Evolutionary conservation across 2,329 filamentous ascomycete genomes (phyloP).

Genomic region (Fusarium sp.): DNA sequence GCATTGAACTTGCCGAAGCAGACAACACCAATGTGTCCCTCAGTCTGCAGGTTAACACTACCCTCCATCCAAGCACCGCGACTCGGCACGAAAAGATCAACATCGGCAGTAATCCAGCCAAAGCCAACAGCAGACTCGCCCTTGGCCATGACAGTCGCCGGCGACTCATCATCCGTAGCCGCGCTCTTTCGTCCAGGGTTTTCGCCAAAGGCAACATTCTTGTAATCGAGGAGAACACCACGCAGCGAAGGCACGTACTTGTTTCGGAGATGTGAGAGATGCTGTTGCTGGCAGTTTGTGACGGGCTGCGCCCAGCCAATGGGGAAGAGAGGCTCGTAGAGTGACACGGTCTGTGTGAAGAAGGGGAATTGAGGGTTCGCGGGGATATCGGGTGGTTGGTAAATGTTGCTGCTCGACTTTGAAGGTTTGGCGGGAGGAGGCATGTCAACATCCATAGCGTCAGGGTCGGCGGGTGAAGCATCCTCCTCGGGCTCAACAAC

Average conservation of each 20-base stretch:
- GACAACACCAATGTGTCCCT: constrained; percentile 87
- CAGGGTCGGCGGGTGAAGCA: constrained; percentile 32
- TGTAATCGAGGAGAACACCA: constrained; percentile 80
- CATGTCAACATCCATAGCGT: constrained; percentile 54
- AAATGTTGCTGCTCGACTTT: constrained; percentile 45
- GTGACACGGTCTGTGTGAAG: constrained; percentile 79
- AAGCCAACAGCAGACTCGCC: constrained; percentile 89
- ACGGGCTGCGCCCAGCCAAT: constrained; percentile 74
- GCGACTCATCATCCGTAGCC: constrained; percentile 58
- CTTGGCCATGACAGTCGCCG: constrained; percentile 61
- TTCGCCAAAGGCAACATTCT: constrained; percentile 72
- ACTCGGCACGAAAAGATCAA: constrained; percentile 82
- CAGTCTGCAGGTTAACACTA: constrained; percentile 84
- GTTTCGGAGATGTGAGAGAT: constrained; percentile 78
- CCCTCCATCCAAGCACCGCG: constrained; percentile 81
- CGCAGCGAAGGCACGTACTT: constrained; percentile 77
- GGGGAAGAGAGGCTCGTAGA: constrained; percentile 81
- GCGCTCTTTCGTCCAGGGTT: constrained; percentile 60
- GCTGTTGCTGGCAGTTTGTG: constrained; percentile 76
- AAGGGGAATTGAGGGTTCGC: constrained; percentile 71
- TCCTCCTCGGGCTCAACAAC: constrained; percentile 19
- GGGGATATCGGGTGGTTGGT: constrained; percentile 52
- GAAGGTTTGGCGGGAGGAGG: constrained; percentile 42
- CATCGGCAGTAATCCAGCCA: constrained; percentile 87
- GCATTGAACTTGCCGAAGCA: constrained; percentile 95